Evolutionary conservation across 1,284 basidiomycete species (phyloP), one percentile per base, ranked within the genome.

Genomic region (Fomitopsis schrenkii): DNA sequence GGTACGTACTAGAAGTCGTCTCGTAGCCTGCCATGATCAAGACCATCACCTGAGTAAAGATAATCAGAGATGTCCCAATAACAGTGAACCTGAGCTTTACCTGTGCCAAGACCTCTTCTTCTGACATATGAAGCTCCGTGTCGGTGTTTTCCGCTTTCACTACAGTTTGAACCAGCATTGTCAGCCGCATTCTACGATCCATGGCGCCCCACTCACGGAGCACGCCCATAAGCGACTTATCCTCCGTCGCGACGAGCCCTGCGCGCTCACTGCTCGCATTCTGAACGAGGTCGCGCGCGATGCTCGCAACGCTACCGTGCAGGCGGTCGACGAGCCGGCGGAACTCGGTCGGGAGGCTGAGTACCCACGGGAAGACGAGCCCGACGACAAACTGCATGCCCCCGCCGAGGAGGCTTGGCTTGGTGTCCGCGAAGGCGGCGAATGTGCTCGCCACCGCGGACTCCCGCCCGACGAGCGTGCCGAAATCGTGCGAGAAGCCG

Each of bases 61-160:
- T 9, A 17, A 35, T 19, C 22, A 59, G 53, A 52, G 53, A 52
- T 46, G 42, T 17, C 14, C 46, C 22, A 35, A 22, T 19, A 30
- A 1, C 41, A 33, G 35, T 3, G 42, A 42, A 41, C 36, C 30
- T 5, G 35, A 9, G 58, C 10, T 22, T 63, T 58, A 73, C 76
- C 75, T 87, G 84, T 0, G 87, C 85, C 46, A 87, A 65, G 19
- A 93, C 83, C 69, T 94, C 92, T 22, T 86, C 84, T 56, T 84
- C 79, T 2, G 83, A 80, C 78, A 93, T 79, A 46, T 75, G 76
- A 55, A 83, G 69, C 22, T 73, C 74, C 0, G 76, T 71, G 30
- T 74, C 74, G 1, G 72, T 66, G 55, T 68, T 72, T 68, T 85
- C 82, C 0, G 83, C 82, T 64, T 82, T 85, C 46, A 86, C 84